Evolutionary conservation across 176 grass and related monocot species (phyloP).

Genomic region (Aegilops bicornis): DNA sequence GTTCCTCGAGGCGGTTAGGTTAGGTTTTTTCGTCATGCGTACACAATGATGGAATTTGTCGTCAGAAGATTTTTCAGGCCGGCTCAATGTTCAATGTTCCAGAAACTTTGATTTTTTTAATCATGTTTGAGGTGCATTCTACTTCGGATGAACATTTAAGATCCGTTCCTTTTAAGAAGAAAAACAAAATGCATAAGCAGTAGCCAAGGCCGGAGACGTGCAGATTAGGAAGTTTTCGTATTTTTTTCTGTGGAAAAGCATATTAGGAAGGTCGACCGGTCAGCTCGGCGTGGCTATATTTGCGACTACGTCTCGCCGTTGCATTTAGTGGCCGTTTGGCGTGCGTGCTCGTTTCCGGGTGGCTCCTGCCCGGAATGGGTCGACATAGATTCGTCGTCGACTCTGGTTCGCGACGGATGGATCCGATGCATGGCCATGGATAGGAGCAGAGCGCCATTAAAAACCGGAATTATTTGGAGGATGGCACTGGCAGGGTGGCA

Average conservation of each 20-base stretch:
- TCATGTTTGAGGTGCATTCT: too few species aligned
- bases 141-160: too few species aligned
- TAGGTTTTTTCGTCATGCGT: too few species aligned
- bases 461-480: neutral
- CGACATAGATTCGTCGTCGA: neutral
- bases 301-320: neutral
- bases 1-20: too few species aligned
- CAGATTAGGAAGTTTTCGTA: neutral
- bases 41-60: too few species aligned
- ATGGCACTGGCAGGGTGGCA: neutral
- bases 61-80: too few species aligned
- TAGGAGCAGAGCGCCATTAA: neutral
- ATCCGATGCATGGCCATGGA: neutral
- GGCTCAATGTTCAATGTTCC: too few species aligned
- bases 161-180: too few species aligned
- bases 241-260: too few species aligned
- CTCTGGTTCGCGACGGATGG: neutral
- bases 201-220: neutral
- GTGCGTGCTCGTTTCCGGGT: neutral
- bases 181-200: neutral
- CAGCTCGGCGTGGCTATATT: neutral
- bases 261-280: conserved; percentile 8
- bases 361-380: neutral
- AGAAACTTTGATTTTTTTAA: too few species aligned
- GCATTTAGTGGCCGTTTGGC: neutral